phyloP scores from a whole-genome alignment of 1,284 basidiomycete species.

The Rhodotorula sp. region DNA sequence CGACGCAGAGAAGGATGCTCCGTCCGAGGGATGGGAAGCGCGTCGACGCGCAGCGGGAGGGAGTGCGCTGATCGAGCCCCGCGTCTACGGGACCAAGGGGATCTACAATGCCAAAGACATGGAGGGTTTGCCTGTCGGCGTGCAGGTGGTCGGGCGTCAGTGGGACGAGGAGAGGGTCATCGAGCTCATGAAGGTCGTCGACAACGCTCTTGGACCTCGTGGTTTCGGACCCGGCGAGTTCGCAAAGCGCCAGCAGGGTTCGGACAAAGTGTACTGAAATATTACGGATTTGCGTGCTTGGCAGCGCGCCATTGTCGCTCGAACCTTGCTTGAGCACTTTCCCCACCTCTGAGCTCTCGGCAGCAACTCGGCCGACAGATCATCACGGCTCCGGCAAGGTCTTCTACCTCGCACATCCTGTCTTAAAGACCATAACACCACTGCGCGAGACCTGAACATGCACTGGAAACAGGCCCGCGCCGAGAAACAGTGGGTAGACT shows the following conservation, averaged over 20 bases:
- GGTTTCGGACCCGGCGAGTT: slow-evolving; percentile 38
- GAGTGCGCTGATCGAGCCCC: slow-evolving; percentile 58
- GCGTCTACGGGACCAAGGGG: slow-evolving; percentile 56
- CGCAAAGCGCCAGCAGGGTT: background rate
- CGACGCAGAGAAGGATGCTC: slow-evolving; percentile 60
- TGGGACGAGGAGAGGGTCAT: slow-evolving; percentile 87
- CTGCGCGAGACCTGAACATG: slow-evolving; percentile 9
- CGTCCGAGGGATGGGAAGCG: slow-evolving; percentile 49
- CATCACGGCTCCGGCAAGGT: too few relatives aligned
- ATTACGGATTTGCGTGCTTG: background rate
- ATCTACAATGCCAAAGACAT: slow-evolving; percentile 69
- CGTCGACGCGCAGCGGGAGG: slow-evolving; percentile 43
- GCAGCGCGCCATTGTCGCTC: background rate
- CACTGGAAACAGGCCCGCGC: slow-evolving; percentile 14
- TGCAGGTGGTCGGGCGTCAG: slow-evolving; percentile 73
- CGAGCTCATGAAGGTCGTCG: slow-evolving; percentile 73
- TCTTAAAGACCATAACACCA: too few relatives aligned
- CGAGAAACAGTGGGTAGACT: background rate
- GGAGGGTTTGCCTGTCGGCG: slow-evolving; percentile 74
- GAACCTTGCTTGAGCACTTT: background rate
- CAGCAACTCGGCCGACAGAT: background rate
- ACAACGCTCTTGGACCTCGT: slow-evolving; percentile 59
- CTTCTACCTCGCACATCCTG: too few relatives aligned
- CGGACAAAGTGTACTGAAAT: slow-evolving; percentile 13
- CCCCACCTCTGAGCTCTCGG: slow-evolving; percentile 1